A percentile compares a stretch with the other conserved stretches of the same genome.
These are phyloP conservation scores for Euptelea pleiosperma DNA, from an alignment of 164 flowering plant species.

Conservation along the genomic window DNA sequence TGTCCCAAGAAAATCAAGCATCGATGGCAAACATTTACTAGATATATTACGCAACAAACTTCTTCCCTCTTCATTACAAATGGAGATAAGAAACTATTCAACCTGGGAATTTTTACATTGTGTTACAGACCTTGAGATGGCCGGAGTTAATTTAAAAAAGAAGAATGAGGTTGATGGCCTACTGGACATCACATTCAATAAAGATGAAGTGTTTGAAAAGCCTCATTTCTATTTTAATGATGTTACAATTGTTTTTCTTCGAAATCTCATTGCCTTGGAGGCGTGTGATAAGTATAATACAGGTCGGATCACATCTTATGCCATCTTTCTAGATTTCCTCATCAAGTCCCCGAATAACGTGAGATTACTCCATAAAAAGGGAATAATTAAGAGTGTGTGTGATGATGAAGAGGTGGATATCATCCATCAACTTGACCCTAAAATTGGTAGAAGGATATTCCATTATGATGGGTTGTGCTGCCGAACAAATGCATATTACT, in stretches of 20 bases:
- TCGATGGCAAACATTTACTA: conserved; percentile 11
- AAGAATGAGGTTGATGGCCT: not conserved
- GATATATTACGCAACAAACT: conserved; percentile 5
- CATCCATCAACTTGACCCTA: conserved; percentile 15
- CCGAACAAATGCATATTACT: conserved; percentile 8
- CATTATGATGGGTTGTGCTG: not conserved
- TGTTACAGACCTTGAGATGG: conserved; percentile 8
- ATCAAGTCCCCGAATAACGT: conserved; percentile 14
- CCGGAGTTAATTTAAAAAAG: conserved; percentile 18
- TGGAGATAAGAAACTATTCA: too few species aligned
- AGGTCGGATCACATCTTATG: conserved; percentile 11
- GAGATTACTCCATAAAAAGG: conserved; percentile 3
- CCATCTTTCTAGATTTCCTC: conserved; percentile 11
- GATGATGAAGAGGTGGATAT: conserved; percentile 5
- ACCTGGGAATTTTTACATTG: not conserved
- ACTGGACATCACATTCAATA: conserved; percentile 12
- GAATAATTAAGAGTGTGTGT: not conserved
- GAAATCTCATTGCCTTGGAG: conserved; percentile 24
- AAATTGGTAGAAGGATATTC: not conserved
- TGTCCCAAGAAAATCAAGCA: not conserved
- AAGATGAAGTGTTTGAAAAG: conserved; percentile 17
- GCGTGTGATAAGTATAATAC: conserved; percentile 4
- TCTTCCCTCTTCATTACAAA: not conserved
- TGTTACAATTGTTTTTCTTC: conserved; percentile 1
- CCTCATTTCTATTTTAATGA: conserved; percentile 18